A percentile compares a stretch with the other conserved stretches of the same genome.
Evolutionary conservation across 371 early-diverging fungal species (phyloP).

Genomic region (Apophysomyces sp.): DNA sequence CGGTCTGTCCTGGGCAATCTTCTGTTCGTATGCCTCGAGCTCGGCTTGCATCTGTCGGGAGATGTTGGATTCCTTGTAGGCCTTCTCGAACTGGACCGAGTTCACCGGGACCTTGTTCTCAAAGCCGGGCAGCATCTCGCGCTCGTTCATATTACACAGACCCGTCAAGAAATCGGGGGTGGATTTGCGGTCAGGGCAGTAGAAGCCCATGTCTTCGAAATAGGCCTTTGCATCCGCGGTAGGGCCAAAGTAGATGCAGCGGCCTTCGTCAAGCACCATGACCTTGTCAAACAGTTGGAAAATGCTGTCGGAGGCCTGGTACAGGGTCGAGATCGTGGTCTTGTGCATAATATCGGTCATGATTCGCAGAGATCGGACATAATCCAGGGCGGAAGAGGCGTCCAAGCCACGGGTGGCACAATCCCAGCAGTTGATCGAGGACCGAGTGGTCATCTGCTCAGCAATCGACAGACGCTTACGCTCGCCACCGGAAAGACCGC

Average conservation of each 20-base stretch:
- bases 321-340: constrained; percentile 60
- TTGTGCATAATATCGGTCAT: constrained; percentile 60
- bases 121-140: constrained; percentile 47
- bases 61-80: constrained; percentile 28
- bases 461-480: constrained; percentile 85
- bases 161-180: constrained; percentile 78
- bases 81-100: constrained; percentile 44
- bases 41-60: constrained; percentile 23
- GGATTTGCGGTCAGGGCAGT: constrained; percentile 67
- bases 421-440: constrained; percentile 80
- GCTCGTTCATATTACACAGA: constrained; percentile 57
- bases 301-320: constrained; percentile 74
- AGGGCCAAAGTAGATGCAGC: constrained; percentile 73
- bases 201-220: constrained; percentile 66
- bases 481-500: constrained; percentile 86
- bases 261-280: constrained; percentile 69
- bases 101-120: constrained; percentile 44
- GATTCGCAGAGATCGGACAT: constrained; percentile 64
- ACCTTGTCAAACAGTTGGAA: constrained; percentile 76
- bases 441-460: constrained; percentile 77
- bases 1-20: constrained; percentile 22
- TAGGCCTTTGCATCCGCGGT: constrained; percentile 57
- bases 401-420: constrained; percentile 89
- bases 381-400: constrained; percentile 82
- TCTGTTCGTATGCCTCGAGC: constrained; percentile 23